phyloP scores from a whole-genome alignment of 192 early-diverging fungal genomes.

The Backusella australiensis region DNA sequence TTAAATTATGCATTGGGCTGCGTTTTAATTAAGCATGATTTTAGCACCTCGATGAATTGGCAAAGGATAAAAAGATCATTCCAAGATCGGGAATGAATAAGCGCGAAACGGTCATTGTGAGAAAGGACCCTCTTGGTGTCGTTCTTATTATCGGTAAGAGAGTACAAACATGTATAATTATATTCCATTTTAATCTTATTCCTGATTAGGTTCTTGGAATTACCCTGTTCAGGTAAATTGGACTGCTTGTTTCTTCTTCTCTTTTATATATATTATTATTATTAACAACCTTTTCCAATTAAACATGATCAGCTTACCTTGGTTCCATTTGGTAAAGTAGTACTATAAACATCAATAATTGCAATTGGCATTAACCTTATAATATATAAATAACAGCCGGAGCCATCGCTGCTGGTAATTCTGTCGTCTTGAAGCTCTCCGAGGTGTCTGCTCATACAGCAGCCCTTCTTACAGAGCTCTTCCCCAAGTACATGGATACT shows the following conservation, averaged over 20 bases:
- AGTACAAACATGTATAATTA: slow-evolving; percentile 36
- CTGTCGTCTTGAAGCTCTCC: slow-evolving; percentile 77
- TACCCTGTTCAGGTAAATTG: slow-evolving; percentile 44
- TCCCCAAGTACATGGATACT: slow-evolving; percentile 77
- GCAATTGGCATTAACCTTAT: no score
- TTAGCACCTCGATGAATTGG: slow-evolving; percentile 61
- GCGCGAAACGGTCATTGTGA: slow-evolving; percentile 48
- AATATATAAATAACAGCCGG: slow-evolving; percentile 43
- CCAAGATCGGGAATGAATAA: slow-evolving; percentile 36
- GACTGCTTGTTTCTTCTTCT: slow-evolving; percentile 47
- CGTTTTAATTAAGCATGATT: neutral
- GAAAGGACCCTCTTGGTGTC: slow-evolving; percentile 76
- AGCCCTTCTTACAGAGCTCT: slow-evolving; percentile 55
- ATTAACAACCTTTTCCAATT: neutral
- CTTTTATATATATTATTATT: neutral
- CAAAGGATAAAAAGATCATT: slow-evolving; percentile 42
- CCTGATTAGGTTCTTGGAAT: slow-evolving; percentile 44
- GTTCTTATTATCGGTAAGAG: slow-evolving; percentile 68
- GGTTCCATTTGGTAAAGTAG: slow-evolving; percentile 21
- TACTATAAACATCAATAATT: neutral
- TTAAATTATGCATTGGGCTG: neutral
- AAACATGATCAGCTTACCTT: slow-evolving; percentile 8
- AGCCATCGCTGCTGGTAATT: slow-evolving; percentile 90
- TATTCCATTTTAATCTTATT: neutral
- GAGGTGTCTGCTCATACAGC: slow-evolving; percentile 75